Percentiles rank a stretch among this genome's conserved stretches.
These are phyloP conservation scores for Didymella lethalis DNA, from an alignment of 2,329 filamentous ascomycete species.

Conservation along the genomic window DNA sequence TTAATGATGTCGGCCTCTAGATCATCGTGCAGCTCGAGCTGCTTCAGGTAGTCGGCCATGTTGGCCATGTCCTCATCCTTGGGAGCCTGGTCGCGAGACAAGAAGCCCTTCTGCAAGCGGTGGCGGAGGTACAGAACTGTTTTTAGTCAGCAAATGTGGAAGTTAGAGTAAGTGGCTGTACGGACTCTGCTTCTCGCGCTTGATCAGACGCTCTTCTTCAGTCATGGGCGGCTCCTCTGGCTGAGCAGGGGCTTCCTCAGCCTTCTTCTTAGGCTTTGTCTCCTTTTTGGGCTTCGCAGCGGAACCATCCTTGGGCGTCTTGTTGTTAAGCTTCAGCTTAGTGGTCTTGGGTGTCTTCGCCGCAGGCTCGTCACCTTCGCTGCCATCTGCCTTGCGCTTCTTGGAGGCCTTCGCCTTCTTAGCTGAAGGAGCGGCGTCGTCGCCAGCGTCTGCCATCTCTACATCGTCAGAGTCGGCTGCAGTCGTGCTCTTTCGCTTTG, in stretches of 20 bases:
- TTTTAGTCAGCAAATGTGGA: conserved; percentile 11
- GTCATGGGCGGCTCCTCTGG: conserved; percentile 63
- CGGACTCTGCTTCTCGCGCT: conserved; percentile 66
- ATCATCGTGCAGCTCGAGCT: conserved; percentile 81
- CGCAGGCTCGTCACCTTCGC: conserved; percentile 69
- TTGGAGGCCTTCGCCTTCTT: conserved; percentile 50
- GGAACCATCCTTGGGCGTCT: conserved; percentile 49
- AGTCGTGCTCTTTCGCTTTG: conserved; percentile 52
- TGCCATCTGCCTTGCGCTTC: conserved; percentile 79
- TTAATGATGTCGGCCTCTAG: conserved; percentile 90
- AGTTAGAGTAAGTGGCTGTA: neutral
- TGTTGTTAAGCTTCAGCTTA: conserved; percentile 56
- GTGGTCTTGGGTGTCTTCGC: conserved; percentile 59
- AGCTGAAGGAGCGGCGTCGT: conserved; percentile 49
- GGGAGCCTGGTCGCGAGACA: conserved; percentile 84
- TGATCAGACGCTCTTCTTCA: conserved; percentile 62
- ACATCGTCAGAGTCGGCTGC: conserved; percentile 47
- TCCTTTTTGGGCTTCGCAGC: conserved; percentile 67
- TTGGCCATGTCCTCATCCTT: conserved; percentile 82
- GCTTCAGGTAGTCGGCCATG: conserved; percentile 79
- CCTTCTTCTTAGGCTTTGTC: conserved; percentile 62
- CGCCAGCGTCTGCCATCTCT: conserved; percentile 52
- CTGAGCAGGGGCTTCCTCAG: conserved; percentile 61
- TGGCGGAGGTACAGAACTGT: conserved; percentile 90
- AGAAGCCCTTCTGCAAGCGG: conserved; percentile 91